These are phyloP conservation scores for Solanum paucissectum DNA, from an alignment of 257 asterid genomes.

Conservation along the genomic window DNA sequence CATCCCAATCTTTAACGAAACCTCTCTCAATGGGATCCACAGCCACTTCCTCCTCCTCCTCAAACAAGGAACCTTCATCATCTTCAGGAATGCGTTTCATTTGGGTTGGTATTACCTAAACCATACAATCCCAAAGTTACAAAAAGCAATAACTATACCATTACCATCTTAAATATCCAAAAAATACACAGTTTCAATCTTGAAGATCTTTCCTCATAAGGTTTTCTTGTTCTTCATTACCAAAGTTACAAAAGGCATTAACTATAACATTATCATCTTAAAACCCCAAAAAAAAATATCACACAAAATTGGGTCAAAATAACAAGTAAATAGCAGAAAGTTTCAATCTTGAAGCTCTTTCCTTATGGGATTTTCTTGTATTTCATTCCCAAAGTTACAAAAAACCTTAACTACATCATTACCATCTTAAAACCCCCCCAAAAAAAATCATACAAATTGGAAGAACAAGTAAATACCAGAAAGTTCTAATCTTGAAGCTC, in stretches of 20 bases:
- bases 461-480: neutral
- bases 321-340: neutral
- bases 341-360: too few relatives aligned
- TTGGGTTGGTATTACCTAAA: constrained; percentile 69
- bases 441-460: neutral
- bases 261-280: neutral
- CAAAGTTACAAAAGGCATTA: neutral
- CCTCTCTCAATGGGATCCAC: constrained; percentile 89
- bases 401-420: too few relatives aligned
- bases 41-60: constrained; percentile 35
- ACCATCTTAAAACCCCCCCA: neutral
- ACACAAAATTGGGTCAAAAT: neutral
- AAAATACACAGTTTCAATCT: neutral
- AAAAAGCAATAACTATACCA: neutral
- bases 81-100: constrained; percentile 77
- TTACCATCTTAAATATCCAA: neutral
- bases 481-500: neutral
- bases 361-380: too few relatives aligned
- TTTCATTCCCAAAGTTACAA: too few relatives aligned
- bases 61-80: constrained; percentile 44
- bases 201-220: neutral
- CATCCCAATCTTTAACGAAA: constrained; percentile 88
- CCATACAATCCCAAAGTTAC: neutral
- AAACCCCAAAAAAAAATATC: neutral
- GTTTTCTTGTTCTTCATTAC: neutral